Evolutionary conservation across 1,284 basidiomycete genomes (phyloP), one percentile per base, ranked within the genome.

Genomic region (Fomitopsis betulina): DNA sequence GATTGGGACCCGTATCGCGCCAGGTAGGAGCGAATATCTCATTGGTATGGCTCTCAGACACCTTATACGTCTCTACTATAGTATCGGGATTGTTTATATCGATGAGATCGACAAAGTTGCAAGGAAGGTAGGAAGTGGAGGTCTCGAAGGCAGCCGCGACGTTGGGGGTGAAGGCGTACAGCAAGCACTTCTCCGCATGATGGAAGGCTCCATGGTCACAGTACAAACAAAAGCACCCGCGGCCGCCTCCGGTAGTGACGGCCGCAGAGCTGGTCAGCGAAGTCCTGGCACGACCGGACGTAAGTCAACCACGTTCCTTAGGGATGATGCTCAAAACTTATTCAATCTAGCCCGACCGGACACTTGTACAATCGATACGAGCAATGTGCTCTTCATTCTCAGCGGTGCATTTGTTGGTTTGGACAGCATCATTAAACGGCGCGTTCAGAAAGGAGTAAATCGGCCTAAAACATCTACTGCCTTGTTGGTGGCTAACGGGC

Each of bases 131-230:
- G 75, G 73, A n/a, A 73, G 79, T 27, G 78, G 80, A 12, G 87
- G 89, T 13, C 75, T 76, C 23, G 89, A 92, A 65, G 82, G 88
- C 4, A 88, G 90, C 1, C 86, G 94, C 53, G 96, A 98, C 69
- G 95, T 98, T 0, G 91, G 93, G 21, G 96, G 96, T 5, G 95
- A 97, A 78, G 96, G 96, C 37, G 96, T 98, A 3, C 96, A 98
- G 68, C 96, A 98, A 72, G 85, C 93, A 10, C 79, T 98, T 23
- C 77, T 98, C 1, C 83, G 94, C 51, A 90, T 98, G 83, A 88
- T 98, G 79, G 96, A 98, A 76, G 96, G 96, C 1, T 89, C 93
- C 0, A 78, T 87, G 4, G 81, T 98, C 25, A 89, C 87, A 10
- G 81, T 98, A 60, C 93, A 87, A 63, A 79, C 85, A 4, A 94